Conservation (phyloP, 2,329 filamentous ascomycete species). For the Talaromyces sp. region DNA sequence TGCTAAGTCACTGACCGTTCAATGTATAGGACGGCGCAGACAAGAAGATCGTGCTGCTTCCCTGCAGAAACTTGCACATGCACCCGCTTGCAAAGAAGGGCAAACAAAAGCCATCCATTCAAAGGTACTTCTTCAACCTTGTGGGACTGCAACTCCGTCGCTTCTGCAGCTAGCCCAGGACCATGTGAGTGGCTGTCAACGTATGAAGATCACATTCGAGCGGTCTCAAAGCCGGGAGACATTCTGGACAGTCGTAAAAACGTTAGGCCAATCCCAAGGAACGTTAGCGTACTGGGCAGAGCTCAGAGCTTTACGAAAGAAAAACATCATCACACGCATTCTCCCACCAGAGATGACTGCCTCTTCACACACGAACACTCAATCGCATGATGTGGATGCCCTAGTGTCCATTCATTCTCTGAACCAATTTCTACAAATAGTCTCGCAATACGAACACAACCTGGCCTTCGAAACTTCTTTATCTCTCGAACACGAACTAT, state of each 20-base stretch:
- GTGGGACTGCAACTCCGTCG: not conserved
- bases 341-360: not conserved
- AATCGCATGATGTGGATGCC: not conserved
- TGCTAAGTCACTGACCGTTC: not conserved
- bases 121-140: not conserved
- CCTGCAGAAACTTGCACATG: not conserved
- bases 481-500: conserved; percentile 6
- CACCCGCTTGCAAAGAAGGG: not conserved
- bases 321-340: not conserved
- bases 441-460: not conserved
- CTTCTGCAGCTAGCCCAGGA: not conserved
- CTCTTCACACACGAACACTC: not conserved
- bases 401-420: not conserved
- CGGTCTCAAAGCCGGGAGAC: conserved; percentile 2
- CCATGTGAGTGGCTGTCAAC: conserved; percentile 8
- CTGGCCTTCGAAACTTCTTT: not conserved
- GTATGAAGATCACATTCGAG: conserved; percentile 5
- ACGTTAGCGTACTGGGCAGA: conserved; percentile 7
- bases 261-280: not conserved
- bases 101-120: not conserved
- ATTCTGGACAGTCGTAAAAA: conserved; percentile 1
- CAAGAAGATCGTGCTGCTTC: not conserved
- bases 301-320: conserved; percentile 2
- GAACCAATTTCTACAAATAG: not conserved
- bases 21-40: conserved; percentile 1